Conservation (phyloP, 2,329 filamentous ascomycete genomes). For the Neofusicoccum cordaticola region DNA sequence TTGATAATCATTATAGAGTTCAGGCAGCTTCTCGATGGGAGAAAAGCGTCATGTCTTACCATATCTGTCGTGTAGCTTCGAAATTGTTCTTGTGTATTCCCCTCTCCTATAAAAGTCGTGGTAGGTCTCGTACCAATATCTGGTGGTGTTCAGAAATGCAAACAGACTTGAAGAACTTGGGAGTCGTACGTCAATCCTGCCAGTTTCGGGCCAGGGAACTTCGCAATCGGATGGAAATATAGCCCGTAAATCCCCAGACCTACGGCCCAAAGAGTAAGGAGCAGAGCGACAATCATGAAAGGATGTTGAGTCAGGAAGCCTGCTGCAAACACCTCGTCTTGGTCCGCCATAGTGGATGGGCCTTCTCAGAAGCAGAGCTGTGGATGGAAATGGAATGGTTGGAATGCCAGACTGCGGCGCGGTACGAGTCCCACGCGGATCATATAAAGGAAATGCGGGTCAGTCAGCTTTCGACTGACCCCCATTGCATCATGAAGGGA, state of each 20-base stretch:
- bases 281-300: background rate
- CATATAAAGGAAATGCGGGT: background rate
- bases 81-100: constrained; percentile 32
- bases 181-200: constrained; percentile 19
- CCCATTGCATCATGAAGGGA: background rate
- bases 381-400: background rate
- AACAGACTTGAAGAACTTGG: background rate
- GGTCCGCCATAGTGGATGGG: background rate
- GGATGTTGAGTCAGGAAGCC: background rate
- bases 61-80: constrained; percentile 36
- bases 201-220: constrained; percentile 17
- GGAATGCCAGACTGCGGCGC: background rate
- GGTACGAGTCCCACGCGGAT: background rate
- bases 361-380: background rate
- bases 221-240: constrained; percentile 16
- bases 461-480: background rate
- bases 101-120: constrained; percentile 33
- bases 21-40: too few species aligned
- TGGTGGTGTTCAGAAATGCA: background rate
- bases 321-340: background rate
- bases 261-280: background rate
- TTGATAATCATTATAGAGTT: background rate
- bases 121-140: constrained; percentile 32
- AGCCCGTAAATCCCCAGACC: constrained; percentile 4
- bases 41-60: constrained; percentile 21